These are phyloP conservation scores for Ganoderma boninense DNA, from an alignment of 1,284 basidiomycete genomes.

Conservation along the genomic window DNA sequence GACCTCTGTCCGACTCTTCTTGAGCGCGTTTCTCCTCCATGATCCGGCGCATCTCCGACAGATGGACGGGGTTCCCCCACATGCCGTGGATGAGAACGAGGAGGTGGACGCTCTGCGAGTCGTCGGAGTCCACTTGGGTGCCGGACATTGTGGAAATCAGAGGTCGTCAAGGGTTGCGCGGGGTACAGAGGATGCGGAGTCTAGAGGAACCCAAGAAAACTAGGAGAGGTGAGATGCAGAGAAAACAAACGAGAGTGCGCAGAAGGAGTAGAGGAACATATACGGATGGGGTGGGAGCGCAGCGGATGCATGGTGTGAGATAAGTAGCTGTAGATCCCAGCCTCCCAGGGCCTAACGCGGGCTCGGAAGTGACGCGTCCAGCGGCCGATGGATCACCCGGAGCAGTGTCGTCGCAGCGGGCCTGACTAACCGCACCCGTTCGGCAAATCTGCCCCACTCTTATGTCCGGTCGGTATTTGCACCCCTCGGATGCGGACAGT, in stretches of 20 bases:
- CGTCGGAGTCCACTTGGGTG: constrained; percentile 6
- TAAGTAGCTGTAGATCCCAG: no score
- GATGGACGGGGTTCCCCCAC: constrained; percentile 79
- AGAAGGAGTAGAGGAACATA: neutral
- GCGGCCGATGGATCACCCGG: neutral
- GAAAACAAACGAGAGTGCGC: constrained; percentile 1
- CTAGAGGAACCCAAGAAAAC: neutral
- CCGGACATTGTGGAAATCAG: constrained; percentile 13
- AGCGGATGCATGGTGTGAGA: neutral
- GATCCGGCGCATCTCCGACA: constrained; percentile 55
- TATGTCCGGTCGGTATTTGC: neutral
- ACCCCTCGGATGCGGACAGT: neutral
- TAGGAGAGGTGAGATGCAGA: neutral
- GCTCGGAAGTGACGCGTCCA: constrained; percentile 11
- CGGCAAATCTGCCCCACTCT: neutral
- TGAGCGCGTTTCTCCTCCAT: constrained; percentile 48
- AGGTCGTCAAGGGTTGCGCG: neutral
- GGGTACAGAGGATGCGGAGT: neutral
- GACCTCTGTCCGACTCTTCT: constrained; percentile 28
- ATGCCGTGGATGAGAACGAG: constrained; percentile 82
- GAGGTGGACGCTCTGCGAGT: constrained; percentile 34
- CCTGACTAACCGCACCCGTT: neutral
- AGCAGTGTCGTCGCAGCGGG: neutral
- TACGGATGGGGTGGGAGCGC: neutral
- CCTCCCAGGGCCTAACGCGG: neutral